phyloP scores from a whole-genome alignment of 768 basidiomycete genomes.

The Pleurotus djamor region DNA sequence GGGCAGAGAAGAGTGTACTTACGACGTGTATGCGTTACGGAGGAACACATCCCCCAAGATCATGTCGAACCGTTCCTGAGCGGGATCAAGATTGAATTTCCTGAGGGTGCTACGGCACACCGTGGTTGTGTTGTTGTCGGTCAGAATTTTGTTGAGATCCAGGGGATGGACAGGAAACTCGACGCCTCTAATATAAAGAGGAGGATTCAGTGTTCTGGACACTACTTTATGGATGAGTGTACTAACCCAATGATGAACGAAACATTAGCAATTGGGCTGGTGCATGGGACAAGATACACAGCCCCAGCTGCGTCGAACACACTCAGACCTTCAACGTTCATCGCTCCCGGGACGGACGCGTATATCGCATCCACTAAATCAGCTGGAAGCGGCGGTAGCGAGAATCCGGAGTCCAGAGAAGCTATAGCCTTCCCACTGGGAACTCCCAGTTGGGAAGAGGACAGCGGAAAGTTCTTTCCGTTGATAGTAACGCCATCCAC shows the following conservation, averaged over 20 bases:
- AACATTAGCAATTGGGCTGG: background rate
- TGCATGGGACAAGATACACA: background rate
- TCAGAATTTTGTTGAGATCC: background rate
- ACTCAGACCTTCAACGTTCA: background rate
- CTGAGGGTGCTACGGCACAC: background rate
- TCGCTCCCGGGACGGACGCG: background rate
- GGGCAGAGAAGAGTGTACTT: too few relatives aligned
- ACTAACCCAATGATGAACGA: background rate
- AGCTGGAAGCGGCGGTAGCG: background rate
- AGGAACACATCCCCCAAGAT: background rate
- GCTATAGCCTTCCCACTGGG: background rate
- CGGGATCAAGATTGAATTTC: background rate
- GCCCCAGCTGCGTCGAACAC: background rate
- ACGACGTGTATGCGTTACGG: background rate
- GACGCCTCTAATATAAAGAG: background rate
- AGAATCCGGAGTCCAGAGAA: background rate
- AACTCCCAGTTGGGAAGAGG: background rate
- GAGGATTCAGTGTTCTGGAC: background rate
- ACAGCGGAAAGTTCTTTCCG: background rate
- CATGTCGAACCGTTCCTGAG: background rate
- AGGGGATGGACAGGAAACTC: background rate
- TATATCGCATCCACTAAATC: background rate
- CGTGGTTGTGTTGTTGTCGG: background rate
- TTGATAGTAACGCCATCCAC: background rate
- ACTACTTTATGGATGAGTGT: too few relatives aligned